Base-by-base conservation (phyloP, 2,329 filamentous ascomycete genomes). In the Fusarium mundagurra region DNA sequence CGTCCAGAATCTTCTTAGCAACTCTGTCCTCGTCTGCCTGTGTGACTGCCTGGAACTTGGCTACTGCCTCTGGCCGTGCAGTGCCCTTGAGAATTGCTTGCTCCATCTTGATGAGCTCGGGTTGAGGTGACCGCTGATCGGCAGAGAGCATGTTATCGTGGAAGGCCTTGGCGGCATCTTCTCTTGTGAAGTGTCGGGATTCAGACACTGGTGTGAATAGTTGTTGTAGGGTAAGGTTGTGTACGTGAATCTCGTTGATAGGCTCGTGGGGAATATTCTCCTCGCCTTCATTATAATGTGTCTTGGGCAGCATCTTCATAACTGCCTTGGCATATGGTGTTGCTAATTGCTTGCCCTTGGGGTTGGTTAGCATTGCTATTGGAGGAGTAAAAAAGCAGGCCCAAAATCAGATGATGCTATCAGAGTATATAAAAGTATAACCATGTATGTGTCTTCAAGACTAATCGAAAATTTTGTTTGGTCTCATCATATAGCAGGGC, bases 361-460 rank as follows among this genome's bases (percentile, higher is more conserved):
- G 22, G 36, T 31, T 43, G 55, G 76, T 82, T 64, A 83, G 80
- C 67, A 50, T 59, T 61, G 53, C 57, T 41, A 38, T 57, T 11
- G 22, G 29, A 33, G 10, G 24, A 53, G 36, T 12, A 44, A 22
- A 54, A 33, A 61, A 48, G 57, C 59, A 63, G 47, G 76, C 39
- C 18, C 54, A 44, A 20, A 44, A 27, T 59, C 51, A 41, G 61
- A 70, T 64, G 64, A 66, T 69, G 66, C 34, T 57, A 74, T 67
- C 78, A 79, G 80, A 77, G 71, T 67, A 71, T 76, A 76, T 79
- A 81, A 60, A 76, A 69, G 69, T 92, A 87, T 96, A 96, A 98
- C 94, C 94, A 96, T 92, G 88, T 91, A 82, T 67, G 86, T 84
- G 95, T 98, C 95, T 98, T 98, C 88, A 97, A 98, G 96, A 98